Base-by-base conservation (phyloP, 192 early-diverging fungal species). In the Coemansia sp. region DNA sequence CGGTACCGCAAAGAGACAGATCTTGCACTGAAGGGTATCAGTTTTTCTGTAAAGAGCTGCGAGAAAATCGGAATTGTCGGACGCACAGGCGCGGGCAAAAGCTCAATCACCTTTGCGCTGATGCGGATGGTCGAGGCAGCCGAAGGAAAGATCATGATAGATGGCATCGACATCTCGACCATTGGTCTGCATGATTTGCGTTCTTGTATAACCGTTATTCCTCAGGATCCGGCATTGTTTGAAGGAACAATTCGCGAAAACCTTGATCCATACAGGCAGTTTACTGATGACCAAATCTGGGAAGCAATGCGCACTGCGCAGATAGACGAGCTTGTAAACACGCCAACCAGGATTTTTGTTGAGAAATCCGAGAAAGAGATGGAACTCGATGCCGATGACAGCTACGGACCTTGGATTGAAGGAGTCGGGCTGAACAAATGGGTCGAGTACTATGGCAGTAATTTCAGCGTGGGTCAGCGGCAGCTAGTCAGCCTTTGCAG, bases 401-500 rank as follows among this genome's bases (percentile, higher is more conserved):
- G 22, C 1, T 25, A 25, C 7, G 50, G 50, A 7, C 90, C 89
- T n/a, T 36, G 70, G 3, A 68, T 91, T 3, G 76, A 67, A 0
- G 89, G 90, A 28, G 85, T 85, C 68, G 87, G 83, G 20, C 65
- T 73, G 0, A 88, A 89, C 10, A 31, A 33, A 29, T 62, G 36
- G 36, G 22, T 62, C 7, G 45, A 48, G 20, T 36, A 31, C 32
- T 16, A 33, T 6, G 56, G 56, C 56, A 5, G 7, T 3, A 58
- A 58, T 31, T 36, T 58, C 17, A 62, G 61, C 34, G 61, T 25
- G 7, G 61, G 61, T 1, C 61, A 93, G 74, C 75, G 89, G 22
- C 91, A 93, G 75, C 63, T 93, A 14, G 75, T 93, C 31, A 89
- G 90, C 61, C 73, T 93, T 1, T 89, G 90, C 0, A 83, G 92